Conservation (phyloP, 2,329 filamentous ascomycete genomes). For the Rugonectria rugulosa region DNA sequence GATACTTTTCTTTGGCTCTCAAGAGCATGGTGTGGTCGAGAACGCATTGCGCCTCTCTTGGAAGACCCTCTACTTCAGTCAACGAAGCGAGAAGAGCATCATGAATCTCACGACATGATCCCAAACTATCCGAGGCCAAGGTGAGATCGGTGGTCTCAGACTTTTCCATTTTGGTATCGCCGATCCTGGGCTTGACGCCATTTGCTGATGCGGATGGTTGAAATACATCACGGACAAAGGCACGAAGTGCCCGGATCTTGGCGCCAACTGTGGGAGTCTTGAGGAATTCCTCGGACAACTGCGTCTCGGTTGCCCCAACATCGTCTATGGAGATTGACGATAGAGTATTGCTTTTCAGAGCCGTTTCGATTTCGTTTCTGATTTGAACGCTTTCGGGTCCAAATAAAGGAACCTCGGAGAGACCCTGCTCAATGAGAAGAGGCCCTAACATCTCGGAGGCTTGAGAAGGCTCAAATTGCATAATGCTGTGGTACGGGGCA, state of each 20-base stretch:
- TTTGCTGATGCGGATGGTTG: constrained; percentile 31
- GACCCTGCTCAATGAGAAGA: constrained; percentile 59
- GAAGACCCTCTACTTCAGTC: constrained; percentile 54
- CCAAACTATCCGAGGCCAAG: constrained; percentile 47
- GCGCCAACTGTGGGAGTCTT: constrained; percentile 54
- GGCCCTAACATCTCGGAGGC: constrained; percentile 62
- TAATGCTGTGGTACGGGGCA: constrained; percentile 60
- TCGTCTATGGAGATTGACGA: constrained; percentile 47
- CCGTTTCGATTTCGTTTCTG: constrained; percentile 50
- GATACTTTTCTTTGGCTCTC: constrained; percentile 67
- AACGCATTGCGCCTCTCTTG: constrained; percentile 58
- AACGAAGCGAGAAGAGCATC: constrained; percentile 60
- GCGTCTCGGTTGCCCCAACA: constrained; percentile 43
- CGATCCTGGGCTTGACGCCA: constrained; percentile 34
- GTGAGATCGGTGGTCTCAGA: constrained; percentile 47
- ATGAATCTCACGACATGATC: constrained; percentile 64
- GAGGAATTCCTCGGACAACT: constrained; percentile 52
- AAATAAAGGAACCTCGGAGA: constrained; percentile 65
- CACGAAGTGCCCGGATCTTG: constrained; percentile 57
- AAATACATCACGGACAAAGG: constrained; percentile 44
- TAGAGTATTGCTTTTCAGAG: constrained; percentile 46
- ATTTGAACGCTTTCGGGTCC: constrained; percentile 58
- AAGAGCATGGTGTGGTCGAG: constrained; percentile 66
- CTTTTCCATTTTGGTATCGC: constrained; percentile 38
- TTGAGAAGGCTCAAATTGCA: constrained; percentile 66